Conservation (phyloP, 2,329 filamentous ascomycete species). For the Apiospora marii region DNA sequence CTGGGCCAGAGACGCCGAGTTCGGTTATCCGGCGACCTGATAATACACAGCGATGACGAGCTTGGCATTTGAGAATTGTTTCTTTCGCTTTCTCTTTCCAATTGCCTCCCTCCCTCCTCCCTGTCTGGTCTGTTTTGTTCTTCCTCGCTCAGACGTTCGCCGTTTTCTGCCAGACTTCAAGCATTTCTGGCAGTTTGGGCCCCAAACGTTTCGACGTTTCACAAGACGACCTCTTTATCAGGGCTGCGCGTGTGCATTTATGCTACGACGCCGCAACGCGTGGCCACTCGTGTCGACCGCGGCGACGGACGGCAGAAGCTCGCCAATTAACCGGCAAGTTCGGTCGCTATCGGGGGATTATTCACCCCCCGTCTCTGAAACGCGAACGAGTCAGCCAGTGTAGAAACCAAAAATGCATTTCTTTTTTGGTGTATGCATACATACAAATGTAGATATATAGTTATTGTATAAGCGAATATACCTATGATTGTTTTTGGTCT, state of each 20-base stretch:
- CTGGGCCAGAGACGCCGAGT: conserved; percentile 28
- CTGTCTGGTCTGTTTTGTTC: not conserved
- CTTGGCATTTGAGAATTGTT: conserved; percentile 33
- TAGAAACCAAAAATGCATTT: not conserved
- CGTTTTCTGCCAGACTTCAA: not conserved
- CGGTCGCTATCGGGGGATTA: not conserved
- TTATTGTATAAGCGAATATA: not conserved
- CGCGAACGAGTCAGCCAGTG: not conserved
- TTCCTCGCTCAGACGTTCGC: not conserved
- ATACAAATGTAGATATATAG: not conserved
- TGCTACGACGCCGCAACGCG: not conserved
- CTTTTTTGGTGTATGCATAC: not conserved
- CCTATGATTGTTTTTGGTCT: not conserved
- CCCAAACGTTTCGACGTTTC: conserved; percentile 14
- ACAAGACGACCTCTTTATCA: not conserved
- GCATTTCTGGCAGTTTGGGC: not conserved
- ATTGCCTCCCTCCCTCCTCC: too few relatives aligned
- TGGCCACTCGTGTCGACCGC: not conserved
- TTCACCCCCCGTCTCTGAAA: not conserved
- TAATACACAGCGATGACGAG: conserved; percentile 36
- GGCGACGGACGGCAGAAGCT: not conserved
- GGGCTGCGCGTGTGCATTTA: not conserved
- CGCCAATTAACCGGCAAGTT: not conserved
- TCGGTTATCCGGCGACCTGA: conserved; percentile 27
- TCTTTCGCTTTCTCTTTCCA: not conserved